Base-by-base conservation (phyloP, 1,284 basidiomycete species). In the Cutaneotrichosporon dermatis region DNA sequence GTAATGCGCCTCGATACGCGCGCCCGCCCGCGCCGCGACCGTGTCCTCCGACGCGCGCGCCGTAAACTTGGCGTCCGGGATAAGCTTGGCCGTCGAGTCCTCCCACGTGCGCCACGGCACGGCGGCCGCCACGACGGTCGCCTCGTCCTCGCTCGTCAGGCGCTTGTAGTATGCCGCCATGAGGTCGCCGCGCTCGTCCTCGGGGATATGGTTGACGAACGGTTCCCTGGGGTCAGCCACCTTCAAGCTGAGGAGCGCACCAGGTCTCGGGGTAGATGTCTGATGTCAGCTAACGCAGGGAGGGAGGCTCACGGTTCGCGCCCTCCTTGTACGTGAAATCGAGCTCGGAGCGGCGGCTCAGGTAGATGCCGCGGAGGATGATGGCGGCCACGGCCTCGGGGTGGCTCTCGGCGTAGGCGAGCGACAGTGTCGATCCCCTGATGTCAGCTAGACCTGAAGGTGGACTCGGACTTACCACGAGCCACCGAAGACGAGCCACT, bases 401-500 rank as follows among this genome's bases (percentile, higher is more conserved):
- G 72, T 96, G 88, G 4, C 84, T 80, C 80, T 96, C 87, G 4
- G 93, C 85, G 75, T 97, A 97, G 1, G 87, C 88, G 39, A 98
- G 78, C 10, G 89, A 83, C n/a, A 96, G 82, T 1, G 92, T 95
- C 3, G 90, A 93, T 3, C 93, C 93, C 50, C 50, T 51, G 50
- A 1, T 15, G 49, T 40, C 39, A 40, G 49, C 49, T 51, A 13
- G 7, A 9, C 11, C 40, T 12, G 36, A 3, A 13, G 4, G 7
- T 12, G 11, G 36, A 1, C n/a, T n/a, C n/a, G 4, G 33, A 80
- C 61, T 68, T 86, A 88, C 91, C 91, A 93, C 37, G 88, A 90
- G 7, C 92, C 92, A 44, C 92, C 92, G 72, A 94, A 95, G 35
- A 94, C 89, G 58, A 92, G 86, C 92, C 90, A 94, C 71, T 86